Percentiles rank a stretch among this genome's conserved stretches.
These are phyloP conservation scores for Jimgerdemannia flammicorona DNA, from an alignment of 192 early-diverging fungal genomes.

Conservation along the genomic window DNA sequence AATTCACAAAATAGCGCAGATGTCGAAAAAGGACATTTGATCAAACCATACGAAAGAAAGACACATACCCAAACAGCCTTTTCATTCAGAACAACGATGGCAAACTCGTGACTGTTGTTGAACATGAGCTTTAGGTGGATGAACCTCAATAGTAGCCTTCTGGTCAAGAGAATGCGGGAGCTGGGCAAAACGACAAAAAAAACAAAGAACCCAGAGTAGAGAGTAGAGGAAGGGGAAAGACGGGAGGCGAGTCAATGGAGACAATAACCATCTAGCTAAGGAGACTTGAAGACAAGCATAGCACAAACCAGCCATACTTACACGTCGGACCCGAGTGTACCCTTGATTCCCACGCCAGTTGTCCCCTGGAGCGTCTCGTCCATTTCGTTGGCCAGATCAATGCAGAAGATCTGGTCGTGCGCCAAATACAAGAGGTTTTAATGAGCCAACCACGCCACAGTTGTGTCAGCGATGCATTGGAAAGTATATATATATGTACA, in stretches of 20 bases:
- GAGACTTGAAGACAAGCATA: background rate
- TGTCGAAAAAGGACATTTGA: no score
- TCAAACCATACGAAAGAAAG: background rate
- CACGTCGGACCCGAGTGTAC: background rate
- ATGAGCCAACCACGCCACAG: background rate
- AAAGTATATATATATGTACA: background rate
- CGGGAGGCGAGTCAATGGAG: background rate
- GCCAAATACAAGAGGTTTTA: background rate
- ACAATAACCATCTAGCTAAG: background rate
- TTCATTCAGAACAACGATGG: conserved; percentile 29
- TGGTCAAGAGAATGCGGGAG: conserved; percentile 27
- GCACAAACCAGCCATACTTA: background rate
- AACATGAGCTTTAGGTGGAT: conserved; percentile 26
- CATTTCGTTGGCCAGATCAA: background rate
- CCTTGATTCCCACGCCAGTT: background rate
- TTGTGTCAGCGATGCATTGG: background rate
- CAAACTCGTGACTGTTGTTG: conserved; percentile 26
- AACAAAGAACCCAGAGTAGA: background rate
- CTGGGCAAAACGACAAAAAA: background rate
- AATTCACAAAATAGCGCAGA: background rate
- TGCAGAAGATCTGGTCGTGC: background rate
- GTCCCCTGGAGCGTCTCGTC: background rate
- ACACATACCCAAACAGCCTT: conserved; percentile 29
- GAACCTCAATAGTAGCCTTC: conserved; percentile 27
- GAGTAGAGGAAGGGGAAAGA: no score